Conservation (phyloP, 164 flowering plant genomes). For the Macadamia integrifolia region DNA sequence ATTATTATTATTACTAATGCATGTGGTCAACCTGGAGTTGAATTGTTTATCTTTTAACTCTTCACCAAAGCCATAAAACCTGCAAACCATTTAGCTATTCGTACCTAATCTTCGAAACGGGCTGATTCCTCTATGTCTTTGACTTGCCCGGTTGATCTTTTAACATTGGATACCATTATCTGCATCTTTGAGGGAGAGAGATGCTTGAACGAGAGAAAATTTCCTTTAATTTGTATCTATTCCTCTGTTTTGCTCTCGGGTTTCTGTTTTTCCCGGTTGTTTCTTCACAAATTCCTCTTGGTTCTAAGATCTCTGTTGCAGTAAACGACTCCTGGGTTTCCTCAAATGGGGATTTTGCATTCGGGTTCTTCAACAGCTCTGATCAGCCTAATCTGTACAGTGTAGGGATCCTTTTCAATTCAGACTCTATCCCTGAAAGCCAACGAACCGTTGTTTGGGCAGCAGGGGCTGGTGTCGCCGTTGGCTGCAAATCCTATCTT, state of each 20-base stretch:
- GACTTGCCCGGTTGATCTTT: not conserved
- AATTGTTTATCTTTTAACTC: constrained; percentile 4
- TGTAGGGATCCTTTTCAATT: constrained; percentile 50
- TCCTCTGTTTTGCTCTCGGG: constrained; percentile 19
- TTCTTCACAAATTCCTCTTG: constrained; percentile 41
- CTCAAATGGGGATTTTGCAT: constrained; percentile 54
- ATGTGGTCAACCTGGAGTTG: not conserved
- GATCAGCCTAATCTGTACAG: constrained; percentile 38
- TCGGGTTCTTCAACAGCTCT: constrained; percentile 50
- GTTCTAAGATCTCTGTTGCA: constrained; percentile 41
- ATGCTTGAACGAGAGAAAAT: constrained; percentile 20
- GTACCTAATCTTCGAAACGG: constrained; percentile 9
- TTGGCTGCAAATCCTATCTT: constrained; percentile 43
- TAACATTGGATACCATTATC: constrained; percentile 1
- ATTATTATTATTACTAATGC: not conserved
- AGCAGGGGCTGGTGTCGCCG: constrained; percentile 50
- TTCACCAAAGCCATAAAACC: constrained; percentile 2
- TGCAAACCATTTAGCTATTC: not conserved
- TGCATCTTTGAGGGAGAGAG: constrained; percentile 8
- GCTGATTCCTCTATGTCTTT: not conserved
- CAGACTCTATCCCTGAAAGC: constrained; percentile 35
- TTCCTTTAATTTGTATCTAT: constrained; percentile 4
- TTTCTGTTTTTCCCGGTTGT: constrained; percentile 21
- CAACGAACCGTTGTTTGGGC: constrained; percentile 54
- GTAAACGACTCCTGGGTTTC: constrained; percentile 55